Evolutionary conservation across 2,329 filamentous ascomycete genomes (phyloP), one percentile per base, ranked within the genome.

Genomic region (Scortechinia acanthostroma): DNA sequence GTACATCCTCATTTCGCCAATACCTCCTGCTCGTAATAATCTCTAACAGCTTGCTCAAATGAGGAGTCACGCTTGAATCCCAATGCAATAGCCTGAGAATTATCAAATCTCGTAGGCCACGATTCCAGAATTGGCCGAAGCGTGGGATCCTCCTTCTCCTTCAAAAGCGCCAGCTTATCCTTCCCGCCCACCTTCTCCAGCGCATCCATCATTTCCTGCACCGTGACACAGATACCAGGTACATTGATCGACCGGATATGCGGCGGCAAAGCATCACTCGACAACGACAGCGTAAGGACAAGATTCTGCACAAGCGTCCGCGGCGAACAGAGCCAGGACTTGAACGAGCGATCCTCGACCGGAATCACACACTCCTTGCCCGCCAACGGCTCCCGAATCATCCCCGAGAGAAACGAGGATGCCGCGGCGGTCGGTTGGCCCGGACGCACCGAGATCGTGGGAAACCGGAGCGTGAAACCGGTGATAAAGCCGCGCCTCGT

Each of bases 401-500:
- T 82, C 13, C 79, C 79, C 1, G 73, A 80, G 6, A 82, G 64
- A 52, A 83, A 84, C 0, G 75, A 77, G 1, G 74, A 78, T n/a
- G 80, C 80, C 0, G 80, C 80, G 1, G 71, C 72, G 3, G 76
- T 77, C 0, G 80, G 79, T 16, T 65, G 66, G 1, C 80, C 80
- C 0, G 79, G 76, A 1, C 80, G 70, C 19, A 84, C 77, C 2
- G 73, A 73, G 16, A 84, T 71, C 0, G 77, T 82, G 0, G 80
- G 79, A 43, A 84, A 75, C 1, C 80, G 74, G 43, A 79, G 67
- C 2, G 67, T 66, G 43, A 79, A 73, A 4, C 72, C 79, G 47
- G 77, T 74, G 47, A 83, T 70, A 46, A 74, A 71, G 1, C 75
- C 74, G 44, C 74, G 68, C 20, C 80, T 68, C 45, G 77, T 77